These are phyloP conservation scores for Pisolithus thermaeus DNA, from an alignment of 1,284 basidiomycete genomes.

Conservation along the genomic window DNA sequence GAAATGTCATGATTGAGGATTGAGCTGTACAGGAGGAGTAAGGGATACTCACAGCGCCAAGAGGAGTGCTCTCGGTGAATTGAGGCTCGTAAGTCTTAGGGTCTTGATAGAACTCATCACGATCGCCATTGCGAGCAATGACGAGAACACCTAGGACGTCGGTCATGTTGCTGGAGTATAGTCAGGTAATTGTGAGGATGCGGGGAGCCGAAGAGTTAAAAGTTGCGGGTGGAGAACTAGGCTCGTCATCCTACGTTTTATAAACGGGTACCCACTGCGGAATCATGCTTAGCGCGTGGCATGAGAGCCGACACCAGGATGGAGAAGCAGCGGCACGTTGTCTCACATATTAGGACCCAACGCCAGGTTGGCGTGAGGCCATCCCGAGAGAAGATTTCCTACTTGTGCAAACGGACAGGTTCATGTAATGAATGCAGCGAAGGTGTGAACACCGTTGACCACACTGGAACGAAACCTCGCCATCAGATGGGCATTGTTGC, in stretches of 20 bases:
- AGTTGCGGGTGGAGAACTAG: slow-evolving; percentile 12
- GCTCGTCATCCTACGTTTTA: slow-evolving; percentile 15
- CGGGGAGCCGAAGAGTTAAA: slow-evolving; percentile 12
- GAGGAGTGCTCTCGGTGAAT: slow-evolving; percentile 75
- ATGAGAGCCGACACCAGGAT: slow-evolving; percentile 25
- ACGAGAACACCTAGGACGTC: slow-evolving; percentile 77
- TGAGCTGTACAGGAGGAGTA: background rate
- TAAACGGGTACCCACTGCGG: slow-evolving; percentile 18
- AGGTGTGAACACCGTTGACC: slow-evolving; percentile 14
- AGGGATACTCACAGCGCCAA: slow-evolving; percentile 60
- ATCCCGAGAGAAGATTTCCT: slow-evolving; percentile 22
- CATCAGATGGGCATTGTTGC: background rate
- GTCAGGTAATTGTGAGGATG: slow-evolving; percentile 7
- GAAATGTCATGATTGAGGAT: slow-evolving; percentile 3
- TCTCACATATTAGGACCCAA: slow-evolving; percentile 19
- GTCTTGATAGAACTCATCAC: slow-evolving; percentile 65
- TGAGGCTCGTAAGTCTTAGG: slow-evolving; percentile 63
- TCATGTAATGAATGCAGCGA: slow-evolving; percentile 20
- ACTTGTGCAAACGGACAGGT: slow-evolving; percentile 23
- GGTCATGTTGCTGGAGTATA: slow-evolving; percentile 36
- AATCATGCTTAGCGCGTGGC: slow-evolving; percentile 27
- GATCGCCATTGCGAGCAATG: slow-evolving; percentile 81
- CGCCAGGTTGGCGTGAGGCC: slow-evolving; percentile 30
- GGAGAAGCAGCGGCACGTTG: slow-evolving; percentile 15
- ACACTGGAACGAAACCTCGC: background rate